These are phyloP conservation scores for Pseudoperonospora humuli DNA, from an alignment of 352 stramenopile genomes.

Conservation along the genomic window DNA sequence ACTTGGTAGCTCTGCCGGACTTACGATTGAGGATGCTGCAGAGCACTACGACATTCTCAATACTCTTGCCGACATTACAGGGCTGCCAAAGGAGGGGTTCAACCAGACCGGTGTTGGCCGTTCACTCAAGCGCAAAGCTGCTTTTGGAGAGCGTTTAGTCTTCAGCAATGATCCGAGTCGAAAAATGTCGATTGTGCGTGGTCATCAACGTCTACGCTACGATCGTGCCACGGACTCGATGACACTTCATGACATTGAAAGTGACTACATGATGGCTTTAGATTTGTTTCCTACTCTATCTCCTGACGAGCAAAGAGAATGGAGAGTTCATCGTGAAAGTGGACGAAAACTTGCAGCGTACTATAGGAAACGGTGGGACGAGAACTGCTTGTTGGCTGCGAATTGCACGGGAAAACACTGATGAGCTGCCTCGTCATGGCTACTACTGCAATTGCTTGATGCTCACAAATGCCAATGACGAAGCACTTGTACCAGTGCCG, in stretches of 20 bases:
- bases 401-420: too few relatives aligned
- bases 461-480: too few relatives aligned
- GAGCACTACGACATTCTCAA: conserved; percentile 59
- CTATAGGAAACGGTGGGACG: conserved; percentile 39
- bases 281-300: conserved; percentile 26
- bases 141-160: conserved; percentile 23
- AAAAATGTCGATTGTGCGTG: conserved; percentile 42
- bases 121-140: conserved; percentile 37
- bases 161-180: conserved; percentile 44
- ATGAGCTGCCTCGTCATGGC: too few relatives aligned
- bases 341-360: conserved; percentile 32
- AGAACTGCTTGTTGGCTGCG: conserved; percentile 19
- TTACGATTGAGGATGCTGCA: conserved; percentile 32
- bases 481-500: too few relatives aligned
- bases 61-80: conserved; percentile 53
- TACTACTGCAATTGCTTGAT: too few relatives aligned
- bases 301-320: conserved; percentile 14
- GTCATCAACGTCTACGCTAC: conserved; percentile 38
- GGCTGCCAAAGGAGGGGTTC: conserved; percentile 40
- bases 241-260: conserved; percentile 34
- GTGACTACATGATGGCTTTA: conserved; percentile 22
- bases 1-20: conserved; percentile 27
- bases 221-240: conserved; percentile 29
- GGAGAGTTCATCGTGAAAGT: conserved; percentile 24
- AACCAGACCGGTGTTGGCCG: conserved; percentile 43